phyloP scores from a whole-genome alignment of 1,284 basidiomycete genomes.

The Peniophora sp. region DNA sequence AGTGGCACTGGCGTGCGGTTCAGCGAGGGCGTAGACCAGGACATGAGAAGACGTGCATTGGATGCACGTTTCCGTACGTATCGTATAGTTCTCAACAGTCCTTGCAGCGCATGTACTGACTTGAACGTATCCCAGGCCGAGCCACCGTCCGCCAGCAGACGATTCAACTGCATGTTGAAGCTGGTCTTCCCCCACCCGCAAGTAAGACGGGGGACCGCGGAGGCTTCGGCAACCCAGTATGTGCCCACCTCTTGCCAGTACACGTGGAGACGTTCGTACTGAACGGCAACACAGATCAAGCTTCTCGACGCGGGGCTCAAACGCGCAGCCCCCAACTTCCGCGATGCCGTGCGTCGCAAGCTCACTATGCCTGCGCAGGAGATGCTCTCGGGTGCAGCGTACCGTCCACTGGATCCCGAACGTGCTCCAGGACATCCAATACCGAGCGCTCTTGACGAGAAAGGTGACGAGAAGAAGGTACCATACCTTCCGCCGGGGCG shows the following conservation, averaged over 20 bases:
- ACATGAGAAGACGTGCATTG: not conserved
- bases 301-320: conserved; percentile 52
- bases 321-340: conserved; percentile 49
- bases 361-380: conserved; percentile 69
- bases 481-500: conserved; percentile 74
- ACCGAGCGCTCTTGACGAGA: no score
- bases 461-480: conserved; percentile 43
- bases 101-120: not conserved
- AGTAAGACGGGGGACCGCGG: not conserved
- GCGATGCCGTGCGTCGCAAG: conserved; percentile 47
- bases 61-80: not conserved
- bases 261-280: conserved; percentile 4
- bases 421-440: not conserved
- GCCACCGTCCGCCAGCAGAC: not conserved
- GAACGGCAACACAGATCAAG: conserved; percentile 37
- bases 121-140: no score
- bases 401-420: not conserved
- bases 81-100: not conserved
- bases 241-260: not conserved
- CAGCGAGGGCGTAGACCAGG: not conserved
- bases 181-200: not conserved
- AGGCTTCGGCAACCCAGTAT: not conserved
- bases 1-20: not conserved
- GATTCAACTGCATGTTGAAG: not conserved
- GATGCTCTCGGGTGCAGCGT: conserved; percentile 44